Evolutionary conservation across 176 grass and related monocot species (phyloP).

Genomic region (Aegilops speltoides): DNA sequence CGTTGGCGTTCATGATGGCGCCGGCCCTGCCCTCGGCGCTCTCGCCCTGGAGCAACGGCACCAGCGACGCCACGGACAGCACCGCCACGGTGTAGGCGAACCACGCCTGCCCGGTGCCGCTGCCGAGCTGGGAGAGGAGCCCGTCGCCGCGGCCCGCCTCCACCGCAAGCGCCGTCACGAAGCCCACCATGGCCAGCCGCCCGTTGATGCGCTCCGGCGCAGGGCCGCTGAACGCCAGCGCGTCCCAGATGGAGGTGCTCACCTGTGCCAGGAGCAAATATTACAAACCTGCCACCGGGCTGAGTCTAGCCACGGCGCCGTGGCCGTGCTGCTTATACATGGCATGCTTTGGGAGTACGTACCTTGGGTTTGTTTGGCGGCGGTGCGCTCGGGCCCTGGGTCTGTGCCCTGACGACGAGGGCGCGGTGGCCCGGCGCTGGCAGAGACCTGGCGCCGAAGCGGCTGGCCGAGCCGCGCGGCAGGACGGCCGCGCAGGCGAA

Average conservation of each 20-base stretch:
- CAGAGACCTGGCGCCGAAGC: no score
- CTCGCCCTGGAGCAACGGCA: conserved; percentile 53
- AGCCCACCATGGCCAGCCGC: conserved; percentile 61
- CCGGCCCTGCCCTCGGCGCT: conserved; percentile 33
- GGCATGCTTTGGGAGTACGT: no score
- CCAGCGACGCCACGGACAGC: conserved; percentile 56
- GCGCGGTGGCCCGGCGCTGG: no score
- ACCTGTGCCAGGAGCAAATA: neutral
- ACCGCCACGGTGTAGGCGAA: conserved; percentile 39
- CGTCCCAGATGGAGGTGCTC: conserved; percentile 33
- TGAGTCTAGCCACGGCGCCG: no score
- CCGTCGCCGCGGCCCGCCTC: conserved; percentile 44
- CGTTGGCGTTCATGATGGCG: conserved; percentile 49
- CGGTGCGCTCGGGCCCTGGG: no score
- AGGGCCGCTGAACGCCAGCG: conserved; percentile 61
- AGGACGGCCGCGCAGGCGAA: no score
- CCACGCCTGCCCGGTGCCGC: conserved; percentile 41
- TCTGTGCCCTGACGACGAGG: no score
- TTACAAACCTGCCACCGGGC: neutral
- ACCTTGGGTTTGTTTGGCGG: no score
- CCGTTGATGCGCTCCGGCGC: conserved; percentile 74
- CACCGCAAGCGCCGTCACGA: conserved; percentile 57
- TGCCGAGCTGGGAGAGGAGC: conserved; percentile 36
- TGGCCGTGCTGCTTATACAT: no score
- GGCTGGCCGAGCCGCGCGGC: no score